phyloP scores from a whole-genome alignment of 352 stramenopile species.

The Peronospora farinosa region DNA sequence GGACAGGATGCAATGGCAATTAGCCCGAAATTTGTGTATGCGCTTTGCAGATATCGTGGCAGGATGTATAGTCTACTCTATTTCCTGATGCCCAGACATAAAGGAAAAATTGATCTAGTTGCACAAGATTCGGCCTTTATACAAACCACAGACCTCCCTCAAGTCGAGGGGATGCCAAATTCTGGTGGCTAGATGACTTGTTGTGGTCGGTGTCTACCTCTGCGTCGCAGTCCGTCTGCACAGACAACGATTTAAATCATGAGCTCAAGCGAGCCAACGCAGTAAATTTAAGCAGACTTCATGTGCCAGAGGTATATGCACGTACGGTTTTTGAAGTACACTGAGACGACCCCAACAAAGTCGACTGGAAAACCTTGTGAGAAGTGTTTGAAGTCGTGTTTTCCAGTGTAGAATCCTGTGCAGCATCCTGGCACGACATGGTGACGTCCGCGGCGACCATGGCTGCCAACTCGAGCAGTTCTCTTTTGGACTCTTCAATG shows the following conservation, averaged over 20 bases:
- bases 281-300: slow-evolving; percentile 3
- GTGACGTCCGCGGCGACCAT: slow-evolving; percentile 11
- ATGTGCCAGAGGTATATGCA: slow-evolving; percentile 11
- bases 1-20: no score
- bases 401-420: not conserved
- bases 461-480: slow-evolving; percentile 22
- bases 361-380: not conserved
- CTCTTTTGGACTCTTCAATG: slow-evolving; percentile 31
- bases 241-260: slow-evolving; percentile 13
- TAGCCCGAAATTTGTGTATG: not conserved
- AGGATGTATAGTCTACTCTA: slow-evolving; percentile 16
- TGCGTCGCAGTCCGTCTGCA: slow-evolving; percentile 13
- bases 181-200: slow-evolving; percentile 13
- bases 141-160: slow-evolving; percentile 25
- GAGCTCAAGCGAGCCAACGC: not conserved
- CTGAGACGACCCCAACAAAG: slow-evolving; percentile 2
- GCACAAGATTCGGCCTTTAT: slow-evolving; percentile 8
- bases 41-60: not conserved
- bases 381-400: not conserved
- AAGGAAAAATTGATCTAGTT: slow-evolving; percentile 8
- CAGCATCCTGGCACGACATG: slow-evolving; percentile 4
- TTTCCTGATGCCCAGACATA: slow-evolving; percentile 21
- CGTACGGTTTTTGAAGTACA: slow-evolving; percentile 18
- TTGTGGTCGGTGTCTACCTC: slow-evolving; percentile 8
- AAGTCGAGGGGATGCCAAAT: slow-evolving; percentile 17